A percentile compares a stretch with the other conserved stretches of the same genome.
Evolutionary conservation across 805 yeast genomes (phyloP).

Genomic region (Danielia oregonensis): DNA sequence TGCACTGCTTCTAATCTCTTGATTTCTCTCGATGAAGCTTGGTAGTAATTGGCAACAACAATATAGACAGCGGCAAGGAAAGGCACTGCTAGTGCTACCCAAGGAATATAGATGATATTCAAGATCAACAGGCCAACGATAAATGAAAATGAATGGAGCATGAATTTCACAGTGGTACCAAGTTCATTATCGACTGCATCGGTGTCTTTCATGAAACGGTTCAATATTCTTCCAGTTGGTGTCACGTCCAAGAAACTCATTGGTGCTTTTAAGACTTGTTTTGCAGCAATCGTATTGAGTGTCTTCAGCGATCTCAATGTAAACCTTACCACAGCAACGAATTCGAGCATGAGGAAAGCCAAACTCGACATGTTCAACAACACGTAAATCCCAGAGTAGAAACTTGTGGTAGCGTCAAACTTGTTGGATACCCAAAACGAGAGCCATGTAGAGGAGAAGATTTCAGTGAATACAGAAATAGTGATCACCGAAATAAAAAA

Average conservation of each 20-base stretch:
- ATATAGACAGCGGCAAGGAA: slow-evolving; percentile 1
- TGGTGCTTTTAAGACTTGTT: slow-evolving; percentile 16
- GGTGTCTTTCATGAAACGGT: slow-evolving; percentile 24
- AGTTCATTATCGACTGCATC: slow-evolving; percentile 23
- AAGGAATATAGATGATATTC: slow-evolving; percentile 8
- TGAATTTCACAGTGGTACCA: slow-evolving; percentile 16
- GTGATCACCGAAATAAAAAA: not conserved
- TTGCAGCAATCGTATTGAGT: slow-evolving; percentile 14
- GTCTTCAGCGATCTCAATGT: too few species aligned
- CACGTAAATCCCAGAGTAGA: slow-evolving; percentile 18
- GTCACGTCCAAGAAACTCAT: slow-evolving; percentile 24
- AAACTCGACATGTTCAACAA: too few species aligned
- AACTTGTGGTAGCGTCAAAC: slow-evolving; percentile 27
- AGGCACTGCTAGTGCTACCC: slow-evolving; percentile 11
- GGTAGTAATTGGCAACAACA: slow-evolving; percentile 4
- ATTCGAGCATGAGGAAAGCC: slow-evolving; percentile 46
- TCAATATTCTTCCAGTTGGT: slow-evolving; percentile 24
- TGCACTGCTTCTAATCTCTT: slow-evolving; percentile 9
- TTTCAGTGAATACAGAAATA: slow-evolving; percentile 9
- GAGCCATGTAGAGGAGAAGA: slow-evolving; percentile 23
- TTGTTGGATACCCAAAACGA: slow-evolving; percentile 19
- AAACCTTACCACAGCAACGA: slow-evolving; percentile 10
- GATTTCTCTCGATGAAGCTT: slow-evolving; percentile 9
- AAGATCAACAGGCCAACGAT: slow-evolving; percentile 4
- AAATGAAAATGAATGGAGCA: slow-evolving; percentile 1